Evolutionary conservation across 176 grass and related monocot species (phyloP).

Genomic region (Oryza australiensis): DNA sequence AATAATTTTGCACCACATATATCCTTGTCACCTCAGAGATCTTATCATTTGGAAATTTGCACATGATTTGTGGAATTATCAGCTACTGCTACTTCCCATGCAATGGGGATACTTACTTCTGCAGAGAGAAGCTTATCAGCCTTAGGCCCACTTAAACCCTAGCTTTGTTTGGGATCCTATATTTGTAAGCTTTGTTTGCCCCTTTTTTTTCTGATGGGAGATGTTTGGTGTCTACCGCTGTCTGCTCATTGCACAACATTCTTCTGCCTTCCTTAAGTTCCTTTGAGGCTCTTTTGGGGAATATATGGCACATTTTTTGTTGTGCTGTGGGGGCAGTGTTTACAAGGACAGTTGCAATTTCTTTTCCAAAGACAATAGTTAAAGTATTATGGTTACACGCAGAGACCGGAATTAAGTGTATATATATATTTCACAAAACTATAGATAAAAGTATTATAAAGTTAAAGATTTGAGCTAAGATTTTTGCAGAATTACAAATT

Average conservation of each 20-base stretch:
- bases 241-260: constrained; percentile 36
- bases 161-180: constrained; percentile 33
- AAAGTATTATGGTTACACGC: not conserved
- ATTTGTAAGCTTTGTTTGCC: not conserved
- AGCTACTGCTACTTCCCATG: not conserved
- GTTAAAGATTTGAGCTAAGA: not conserved
- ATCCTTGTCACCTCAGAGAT: constrained; percentile 28
- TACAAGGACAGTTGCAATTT: not conserved
- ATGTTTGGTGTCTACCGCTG: constrained; percentile 20
- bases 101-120: constrained; percentile 5
- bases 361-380: not conserved
- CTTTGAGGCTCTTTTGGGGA: constrained; percentile 20
- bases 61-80: constrained; percentile 23
- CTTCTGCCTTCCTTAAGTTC: constrained; percentile 3
- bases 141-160: constrained; percentile 30
- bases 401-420: not conserved
- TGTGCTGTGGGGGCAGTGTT: not conserved
- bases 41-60: constrained; percentile 41
- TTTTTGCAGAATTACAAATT: no score
- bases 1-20: constrained; percentile 38
- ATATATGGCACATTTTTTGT: constrained; percentile 8
- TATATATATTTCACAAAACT: not conserved
- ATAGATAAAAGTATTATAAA: not conserved
- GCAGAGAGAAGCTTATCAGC: constrained; percentile 20
- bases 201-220: constrained; percentile 9